A percentile compares a stretch with the other conserved stretches of the same genome.
These are phyloP conservation scores for Brassica juncea DNA, from an alignment of 345 rosid genomes.

Conservation along the genomic window DNA sequence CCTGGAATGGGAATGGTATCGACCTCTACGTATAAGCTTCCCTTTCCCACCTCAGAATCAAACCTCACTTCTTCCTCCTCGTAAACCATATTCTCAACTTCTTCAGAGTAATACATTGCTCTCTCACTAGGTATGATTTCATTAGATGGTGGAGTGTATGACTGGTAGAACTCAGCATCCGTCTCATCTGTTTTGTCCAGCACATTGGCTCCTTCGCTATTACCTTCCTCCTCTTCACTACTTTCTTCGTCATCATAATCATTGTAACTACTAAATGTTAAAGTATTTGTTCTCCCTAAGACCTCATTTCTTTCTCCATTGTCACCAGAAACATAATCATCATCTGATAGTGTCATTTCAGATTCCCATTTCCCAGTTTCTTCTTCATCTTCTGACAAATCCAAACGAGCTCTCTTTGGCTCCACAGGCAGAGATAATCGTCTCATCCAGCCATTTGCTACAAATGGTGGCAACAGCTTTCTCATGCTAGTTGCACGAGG, in stretches of 20 bases:
- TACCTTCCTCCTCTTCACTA: slow-evolving; percentile 36
- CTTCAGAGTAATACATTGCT: slow-evolving; percentile 57
- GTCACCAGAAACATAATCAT: slow-evolving; percentile 36
- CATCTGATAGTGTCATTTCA: slow-evolving; percentile 46
- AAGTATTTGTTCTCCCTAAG: background rate
- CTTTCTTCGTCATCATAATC: slow-evolving; percentile 41
- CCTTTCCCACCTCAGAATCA: slow-evolving; percentile 51
- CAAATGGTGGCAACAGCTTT: slow-evolving; percentile 36
- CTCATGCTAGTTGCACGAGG: slow-evolving; percentile 42
- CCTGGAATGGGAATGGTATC: slow-evolving; percentile 97
- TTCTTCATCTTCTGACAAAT: slow-evolving; percentile 43
- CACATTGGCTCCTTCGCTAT: slow-evolving; percentile 5
- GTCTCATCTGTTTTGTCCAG: slow-evolving; percentile 23
- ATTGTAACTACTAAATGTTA: slow-evolving; percentile 30
- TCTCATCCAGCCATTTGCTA: slow-evolving; percentile 32
- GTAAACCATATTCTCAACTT: slow-evolving; percentile 45
- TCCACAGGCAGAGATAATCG: slow-evolving; percentile 28
- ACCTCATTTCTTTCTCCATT: slow-evolving; percentile 43
- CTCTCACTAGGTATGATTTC: slow-evolving; percentile 50
- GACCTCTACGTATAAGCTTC: slow-evolving; percentile 67
- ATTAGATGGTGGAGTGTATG: slow-evolving; percentile 45
- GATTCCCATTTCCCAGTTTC: slow-evolving; percentile 45
- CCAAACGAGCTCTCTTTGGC: slow-evolving; percentile 46
- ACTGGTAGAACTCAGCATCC: slow-evolving; percentile 35
- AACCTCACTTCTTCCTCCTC: slow-evolving; percentile 45